Evolutionary conservation across 1,139 yeast genomes (phyloP).

Genomic region (Diutina scorzettiae): DNA sequence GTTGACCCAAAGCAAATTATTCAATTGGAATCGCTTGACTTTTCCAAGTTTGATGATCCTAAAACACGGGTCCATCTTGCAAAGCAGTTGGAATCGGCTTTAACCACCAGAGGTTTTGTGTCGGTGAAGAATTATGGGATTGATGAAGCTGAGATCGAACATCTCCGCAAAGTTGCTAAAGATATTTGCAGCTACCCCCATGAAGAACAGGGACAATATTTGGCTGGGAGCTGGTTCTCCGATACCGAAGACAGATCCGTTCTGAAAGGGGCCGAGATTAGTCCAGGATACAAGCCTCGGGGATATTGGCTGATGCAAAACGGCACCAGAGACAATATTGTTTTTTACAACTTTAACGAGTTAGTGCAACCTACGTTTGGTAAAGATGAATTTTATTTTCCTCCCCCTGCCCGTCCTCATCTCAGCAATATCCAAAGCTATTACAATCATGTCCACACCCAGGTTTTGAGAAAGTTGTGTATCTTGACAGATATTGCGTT

Average conservation of each 20-base stretch:
- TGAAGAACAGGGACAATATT: constrained; percentile 20
- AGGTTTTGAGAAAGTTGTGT: constrained; percentile 22
- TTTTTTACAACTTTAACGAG: constrained; percentile 28
- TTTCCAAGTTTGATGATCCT: constrained; percentile 13
- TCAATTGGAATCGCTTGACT: not conserved
- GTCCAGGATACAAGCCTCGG: constrained; percentile 34
- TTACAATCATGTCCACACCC: constrained; percentile 21
- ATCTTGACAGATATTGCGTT: constrained; percentile 28
- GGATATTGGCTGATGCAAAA: constrained; percentile 34
- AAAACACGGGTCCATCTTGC: constrained; percentile 20
- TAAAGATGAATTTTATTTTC: constrained; percentile 11
- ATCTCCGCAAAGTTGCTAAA: constrained; percentile 25
- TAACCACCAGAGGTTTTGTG: constrained; percentile 35
- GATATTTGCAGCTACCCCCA: constrained; percentile 28
- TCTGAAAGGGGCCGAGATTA: constrained; percentile 33
- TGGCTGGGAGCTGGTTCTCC: constrained; percentile 21
- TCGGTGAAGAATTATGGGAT: constrained; percentile 28
- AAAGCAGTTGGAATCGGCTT: constrained; percentile 20
- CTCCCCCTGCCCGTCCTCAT: constrained; percentile 20
- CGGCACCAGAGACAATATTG: constrained; percentile 30
- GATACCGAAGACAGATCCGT: constrained; percentile 20
- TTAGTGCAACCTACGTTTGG: constrained; percentile 18
- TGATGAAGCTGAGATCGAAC: constrained; percentile 16
- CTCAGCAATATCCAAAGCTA: constrained; percentile 25
- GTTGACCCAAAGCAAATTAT: not conserved